phyloP scores from a whole-genome alignment of 2,329 filamentous ascomycete species.

The Phyllosticta citriasiana region DNA sequence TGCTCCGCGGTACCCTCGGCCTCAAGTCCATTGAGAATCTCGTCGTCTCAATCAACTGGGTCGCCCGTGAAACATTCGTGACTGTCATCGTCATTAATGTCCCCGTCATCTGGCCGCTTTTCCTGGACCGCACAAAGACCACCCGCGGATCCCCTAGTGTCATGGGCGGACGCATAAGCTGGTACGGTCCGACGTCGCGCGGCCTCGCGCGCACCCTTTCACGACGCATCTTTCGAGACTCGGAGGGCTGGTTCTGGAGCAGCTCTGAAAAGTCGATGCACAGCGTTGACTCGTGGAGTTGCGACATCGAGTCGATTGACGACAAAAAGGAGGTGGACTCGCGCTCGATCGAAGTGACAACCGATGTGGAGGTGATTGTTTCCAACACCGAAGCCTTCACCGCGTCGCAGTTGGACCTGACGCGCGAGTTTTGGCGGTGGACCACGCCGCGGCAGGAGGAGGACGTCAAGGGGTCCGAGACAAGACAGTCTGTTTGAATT shows the following conservation, averaged over 20 bases:
- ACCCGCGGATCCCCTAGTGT: neutral
- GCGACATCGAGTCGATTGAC: neutral
- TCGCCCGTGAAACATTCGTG: conserved; percentile 37
- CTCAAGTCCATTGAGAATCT: conserved; percentile 28
- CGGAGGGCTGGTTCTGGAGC: neutral
- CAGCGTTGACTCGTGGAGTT: neutral
- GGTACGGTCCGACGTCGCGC: neutral
- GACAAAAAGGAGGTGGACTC: neutral
- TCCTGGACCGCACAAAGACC: conserved; percentile 13
- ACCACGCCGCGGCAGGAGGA: neutral
- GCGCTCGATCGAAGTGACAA: neutral
- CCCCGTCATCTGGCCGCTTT: conserved; percentile 33
- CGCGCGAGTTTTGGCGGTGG: neutral
- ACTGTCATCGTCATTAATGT: conserved; percentile 35
- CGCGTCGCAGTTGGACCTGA: neutral
- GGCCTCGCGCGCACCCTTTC: neutral
- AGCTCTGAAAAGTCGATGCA: neutral
- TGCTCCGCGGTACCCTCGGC: conserved; percentile 33
- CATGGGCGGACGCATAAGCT: neutral
- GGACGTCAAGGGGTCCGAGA: neutral
- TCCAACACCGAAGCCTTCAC: neutral
- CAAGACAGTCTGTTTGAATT: neutral
- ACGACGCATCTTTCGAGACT: neutral
- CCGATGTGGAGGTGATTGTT: neutral
- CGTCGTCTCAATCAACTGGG: conserved; percentile 32